Evolutionary conservation across 495 filamentous ascomycete genomes (phyloP).

Genomic region (Daldinia concentrica): DNA sequence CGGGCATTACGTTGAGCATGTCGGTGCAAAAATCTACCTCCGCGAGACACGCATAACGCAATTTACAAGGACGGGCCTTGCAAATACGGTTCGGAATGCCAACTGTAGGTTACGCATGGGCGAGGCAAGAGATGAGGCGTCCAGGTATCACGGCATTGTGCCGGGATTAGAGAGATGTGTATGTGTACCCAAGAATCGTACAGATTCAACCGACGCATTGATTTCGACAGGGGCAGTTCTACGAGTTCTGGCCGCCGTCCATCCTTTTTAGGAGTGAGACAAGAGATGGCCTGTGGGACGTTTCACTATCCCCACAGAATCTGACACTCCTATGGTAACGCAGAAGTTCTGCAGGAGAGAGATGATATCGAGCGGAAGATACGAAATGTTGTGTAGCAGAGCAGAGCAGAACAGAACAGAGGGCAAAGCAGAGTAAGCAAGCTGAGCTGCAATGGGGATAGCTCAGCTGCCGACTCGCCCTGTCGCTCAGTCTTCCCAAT

Average conservation of each 20-base stretch:
- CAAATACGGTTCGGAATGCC: constrained; percentile 26
- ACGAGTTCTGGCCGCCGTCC: constrained; percentile 7
- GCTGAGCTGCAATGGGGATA: constrained; percentile 25
- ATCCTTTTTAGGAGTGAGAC: constrained; percentile 22
- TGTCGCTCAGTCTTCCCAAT: neutral
- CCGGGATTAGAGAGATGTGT: constrained; percentile 22
- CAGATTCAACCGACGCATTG: constrained; percentile 22
- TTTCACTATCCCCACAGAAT: constrained; percentile 44
- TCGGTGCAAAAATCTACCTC: constrained; percentile 21
- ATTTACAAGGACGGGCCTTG: constrained; percentile 39
- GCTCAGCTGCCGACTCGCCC: constrained; percentile 30
- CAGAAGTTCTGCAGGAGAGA: constrained; percentile 34
- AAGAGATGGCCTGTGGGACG: constrained; percentile 31
- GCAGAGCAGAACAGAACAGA: neutral
- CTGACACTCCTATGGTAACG: constrained; percentile 40
- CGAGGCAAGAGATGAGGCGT: constrained; percentile 40
- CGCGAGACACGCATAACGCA: constrained; percentile 33
- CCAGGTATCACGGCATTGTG: constrained; percentile 35
- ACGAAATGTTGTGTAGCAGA: constrained; percentile 25
- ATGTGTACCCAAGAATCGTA: constrained; percentile 26
- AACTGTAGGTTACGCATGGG: constrained; percentile 30
- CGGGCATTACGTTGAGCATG: constrained; percentile 12
- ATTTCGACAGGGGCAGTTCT: constrained; percentile 3
- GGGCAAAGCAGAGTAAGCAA: constrained; percentile 38
- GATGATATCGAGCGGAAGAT: constrained; percentile 25